Conservation (phyloP, 495 filamentous ascomycete species). For the Glonium stellatum region DNA sequence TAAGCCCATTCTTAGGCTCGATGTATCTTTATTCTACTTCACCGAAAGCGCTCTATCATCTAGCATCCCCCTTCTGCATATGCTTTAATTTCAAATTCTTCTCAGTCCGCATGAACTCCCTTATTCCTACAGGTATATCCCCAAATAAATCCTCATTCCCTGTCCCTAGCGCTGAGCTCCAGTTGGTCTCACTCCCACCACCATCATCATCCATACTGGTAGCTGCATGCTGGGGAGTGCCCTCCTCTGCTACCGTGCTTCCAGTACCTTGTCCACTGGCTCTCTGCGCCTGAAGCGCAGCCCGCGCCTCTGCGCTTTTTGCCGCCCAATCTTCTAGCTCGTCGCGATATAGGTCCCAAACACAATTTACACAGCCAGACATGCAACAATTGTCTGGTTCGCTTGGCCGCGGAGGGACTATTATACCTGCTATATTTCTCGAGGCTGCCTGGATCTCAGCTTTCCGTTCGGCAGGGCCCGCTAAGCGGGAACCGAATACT, state of each 20-base stretch:
- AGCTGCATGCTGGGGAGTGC: constrained; percentile 35
- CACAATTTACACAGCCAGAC: constrained; percentile 95
- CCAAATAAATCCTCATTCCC: constrained; percentile 61
- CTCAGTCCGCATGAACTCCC: constrained; percentile 96
- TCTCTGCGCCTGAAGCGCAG: constrained; percentile 34
- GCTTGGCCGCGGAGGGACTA: constrained; percentile 71
- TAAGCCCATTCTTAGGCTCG: too few species aligned
- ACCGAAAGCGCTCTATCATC: constrained; percentile 1
- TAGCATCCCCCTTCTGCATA: constrained; percentile 14
- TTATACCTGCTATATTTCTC: constrained; percentile 65
- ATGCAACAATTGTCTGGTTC: constrained; percentile 99
- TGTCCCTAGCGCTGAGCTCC: constrained; percentile 45
- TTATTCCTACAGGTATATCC: constrained; percentile 83
- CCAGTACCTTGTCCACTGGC: constrained; percentile 36
- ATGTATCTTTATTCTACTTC: too few species aligned
- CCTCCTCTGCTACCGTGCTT: constrained; percentile 33
- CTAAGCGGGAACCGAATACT: constrained; percentile 70
- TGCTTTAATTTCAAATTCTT: constrained; percentile 80
- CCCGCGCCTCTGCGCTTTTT: constrained; percentile 50
- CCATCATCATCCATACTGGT: constrained; percentile 76
- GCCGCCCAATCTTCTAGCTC: constrained; percentile 83
- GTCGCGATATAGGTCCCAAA: constrained; percentile 87
- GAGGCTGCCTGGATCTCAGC: constrained; percentile 51
- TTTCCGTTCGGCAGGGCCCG: constrained; percentile 59
- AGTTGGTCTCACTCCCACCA: constrained; percentile 62